Base-by-base conservation (phyloP, 768 basidiomycete species). In the Mycena venus region DNA sequence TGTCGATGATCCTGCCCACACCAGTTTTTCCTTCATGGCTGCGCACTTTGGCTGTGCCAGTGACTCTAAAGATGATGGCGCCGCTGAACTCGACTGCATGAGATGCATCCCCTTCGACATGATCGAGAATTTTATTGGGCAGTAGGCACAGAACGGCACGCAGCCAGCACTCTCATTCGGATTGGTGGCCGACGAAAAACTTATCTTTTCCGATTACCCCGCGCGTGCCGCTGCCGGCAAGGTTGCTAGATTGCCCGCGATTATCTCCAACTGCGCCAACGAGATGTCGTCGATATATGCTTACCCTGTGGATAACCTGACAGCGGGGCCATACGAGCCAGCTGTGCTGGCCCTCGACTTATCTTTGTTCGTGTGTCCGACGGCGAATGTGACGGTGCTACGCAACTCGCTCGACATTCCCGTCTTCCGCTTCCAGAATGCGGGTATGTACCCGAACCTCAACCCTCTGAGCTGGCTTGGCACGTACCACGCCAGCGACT, bases 401-500 rank as follows among this genome's bases (percentile, higher is more conserved):
- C 70, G 65, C 49, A 61, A 71, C 25, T 21, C 59, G 56, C 29
- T 70, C 15, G 69, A 29, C 27, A 32, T 70, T 6, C 44, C 71
- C 2, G 63, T 63, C n/a, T 76, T 65, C 36, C 75, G 75, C 17
- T 76, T 68, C 65, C 56, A 72, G 60, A 44, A 58, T n/a, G 75
- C 61, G 8, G 75, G 70, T 40, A 68, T 31, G 21, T 75, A 56
- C 17, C 51, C 56, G 19, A 68, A 75, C n/a, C 70, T 72, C 29
- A 56, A 61, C 17, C 66, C 66, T 19, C 29, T 68, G 2, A 29
- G 34, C 3, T 72, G 70, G 74, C 47, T 72, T 23, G 72, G 79
- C 9, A 75, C 77, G 1, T 77, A 78, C 44, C 78, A 79, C 44
- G 73, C 69, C 0, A 65, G 69, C 23, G 60, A 77, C 40, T 70